Conservation (phyloP, 352 stramenopile species). For the Phytophthora hibernalis region DNA sequence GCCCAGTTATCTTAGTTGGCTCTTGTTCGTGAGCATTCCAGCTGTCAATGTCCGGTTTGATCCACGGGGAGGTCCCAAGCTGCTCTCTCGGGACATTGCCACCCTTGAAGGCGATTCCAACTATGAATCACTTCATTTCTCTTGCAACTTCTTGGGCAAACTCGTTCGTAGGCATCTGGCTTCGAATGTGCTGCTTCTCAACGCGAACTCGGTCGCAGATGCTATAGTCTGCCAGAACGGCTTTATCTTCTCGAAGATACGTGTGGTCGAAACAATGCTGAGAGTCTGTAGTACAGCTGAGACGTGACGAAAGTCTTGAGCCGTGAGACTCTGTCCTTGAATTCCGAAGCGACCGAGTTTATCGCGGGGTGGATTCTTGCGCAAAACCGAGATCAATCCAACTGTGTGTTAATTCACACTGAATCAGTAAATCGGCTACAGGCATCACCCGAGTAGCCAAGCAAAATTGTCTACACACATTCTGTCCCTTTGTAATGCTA, state of each 20-base stretch:
- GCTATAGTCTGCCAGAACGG: slow-evolving; percentile 8
- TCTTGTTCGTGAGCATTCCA: slow-evolving; percentile 1
- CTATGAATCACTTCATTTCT: slow-evolving; percentile 14
- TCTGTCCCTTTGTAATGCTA: neutral
- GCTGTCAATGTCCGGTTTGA: neutral
- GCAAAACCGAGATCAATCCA: neutral
- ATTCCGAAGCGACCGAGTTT: neutral
- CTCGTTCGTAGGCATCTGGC: neutral
- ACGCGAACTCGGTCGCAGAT: slow-evolving; percentile 14
- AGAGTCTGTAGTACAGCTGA: neutral
- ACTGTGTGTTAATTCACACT: neutral
- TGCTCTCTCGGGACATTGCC: neutral
- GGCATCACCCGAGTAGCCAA: too few species aligned
- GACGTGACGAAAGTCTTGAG: slow-evolving; percentile 4
- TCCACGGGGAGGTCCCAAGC: neutral
- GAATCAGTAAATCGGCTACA: neutral
- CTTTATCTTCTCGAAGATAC: neutral
- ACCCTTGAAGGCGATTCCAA: slow-evolving; percentile 1
- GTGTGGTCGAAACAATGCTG: too few species aligned
- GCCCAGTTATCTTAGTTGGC: neutral
- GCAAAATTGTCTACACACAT: too few species aligned
- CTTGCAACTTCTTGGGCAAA: slow-evolving; percentile 6
- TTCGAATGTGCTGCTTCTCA: slow-evolving; percentile 1
- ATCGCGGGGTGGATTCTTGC: neutral
- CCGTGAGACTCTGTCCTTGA: slow-evolving; percentile 1